Conservation (phyloP, 305 asterid genomes). For the Euphrasia arctica region DNA sequence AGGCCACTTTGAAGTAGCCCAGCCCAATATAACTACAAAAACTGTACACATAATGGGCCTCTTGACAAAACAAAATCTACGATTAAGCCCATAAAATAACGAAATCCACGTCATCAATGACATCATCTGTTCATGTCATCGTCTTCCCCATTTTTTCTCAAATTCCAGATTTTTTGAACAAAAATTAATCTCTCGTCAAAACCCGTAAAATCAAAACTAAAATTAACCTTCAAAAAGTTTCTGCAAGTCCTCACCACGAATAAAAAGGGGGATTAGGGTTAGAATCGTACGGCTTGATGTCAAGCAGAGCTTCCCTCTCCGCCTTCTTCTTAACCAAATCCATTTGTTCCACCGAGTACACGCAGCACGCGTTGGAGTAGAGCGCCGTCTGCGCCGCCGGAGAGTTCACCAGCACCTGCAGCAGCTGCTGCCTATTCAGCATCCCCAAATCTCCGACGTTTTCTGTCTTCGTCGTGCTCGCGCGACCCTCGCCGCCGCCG, state of each 20-base stretch:
- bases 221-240: too few relatives aligned
- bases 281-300: constrained; percentile 26
- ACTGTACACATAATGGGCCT: too few relatives aligned
- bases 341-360: constrained; percentile 41
- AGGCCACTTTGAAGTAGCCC: too few relatives aligned
- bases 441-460: constrained; percentile 31
- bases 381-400: constrained; percentile 49
- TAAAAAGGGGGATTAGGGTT: constrained; percentile 15
- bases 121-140: too few relatives aligned
- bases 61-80: neutral
- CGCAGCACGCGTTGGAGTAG: constrained; percentile 47
- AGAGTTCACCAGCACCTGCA: constrained; percentile 54
- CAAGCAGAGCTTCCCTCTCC: constrained; percentile 10
- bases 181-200: too few relatives aligned
- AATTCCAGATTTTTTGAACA: too few relatives aligned
- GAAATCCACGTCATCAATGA: too few relatives aligned
- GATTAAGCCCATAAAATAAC: neutral
- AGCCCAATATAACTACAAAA: too few relatives aligned
- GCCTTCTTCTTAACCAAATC: constrained; percentile 30
- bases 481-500: constrained; percentile 8
- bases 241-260: neutral
- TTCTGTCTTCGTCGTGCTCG: neutral
- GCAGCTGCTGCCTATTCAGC: constrained; percentile 53
- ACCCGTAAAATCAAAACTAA: too few relatives aligned
- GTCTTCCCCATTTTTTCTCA: too few relatives aligned